phyloP scores from a whole-genome alignment of 2,329 filamentous ascomycete genomes.

The Aspergillus nomiae region DNA sequence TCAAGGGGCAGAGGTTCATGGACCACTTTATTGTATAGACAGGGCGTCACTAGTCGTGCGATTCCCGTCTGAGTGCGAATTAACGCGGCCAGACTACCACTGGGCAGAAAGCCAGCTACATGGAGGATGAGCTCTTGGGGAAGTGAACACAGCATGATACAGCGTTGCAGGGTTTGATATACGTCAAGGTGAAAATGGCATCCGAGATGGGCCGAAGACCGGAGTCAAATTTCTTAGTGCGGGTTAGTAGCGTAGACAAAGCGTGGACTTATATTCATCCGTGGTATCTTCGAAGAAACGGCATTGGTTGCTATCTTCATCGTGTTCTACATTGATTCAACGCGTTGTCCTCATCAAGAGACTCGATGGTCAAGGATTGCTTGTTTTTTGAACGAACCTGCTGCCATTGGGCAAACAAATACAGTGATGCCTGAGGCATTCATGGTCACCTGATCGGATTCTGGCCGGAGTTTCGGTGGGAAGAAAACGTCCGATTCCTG shows the following conservation, averaged over 20 bases:
- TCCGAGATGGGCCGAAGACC: background rate
- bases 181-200: background rate
- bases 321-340: background rate
- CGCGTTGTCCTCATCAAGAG: too few species aligned
- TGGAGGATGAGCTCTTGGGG: background rate
- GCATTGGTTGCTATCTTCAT: fast-evolving
- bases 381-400: too few species aligned
- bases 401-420: too few species aligned
- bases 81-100: background rate
- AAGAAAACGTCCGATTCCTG: too few species aligned
- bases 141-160: background rate
- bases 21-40: background rate
- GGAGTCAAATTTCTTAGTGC: background rate
- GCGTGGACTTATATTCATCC: background rate
- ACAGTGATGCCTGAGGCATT: too few species aligned
- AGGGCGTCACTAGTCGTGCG: background rate
- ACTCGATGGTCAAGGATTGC: too few species aligned
- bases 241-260: background rate
- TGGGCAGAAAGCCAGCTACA: background rate
- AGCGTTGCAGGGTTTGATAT: background rate
- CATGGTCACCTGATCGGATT: too few species aligned
- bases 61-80: background rate
- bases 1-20: background rate
- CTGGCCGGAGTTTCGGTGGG: too few species aligned
- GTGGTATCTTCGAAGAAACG: fast-evolving